Base-by-base conservation (phyloP, 495 filamentous ascomycete genomes). In the Penicillium bovifimosum region DNA sequence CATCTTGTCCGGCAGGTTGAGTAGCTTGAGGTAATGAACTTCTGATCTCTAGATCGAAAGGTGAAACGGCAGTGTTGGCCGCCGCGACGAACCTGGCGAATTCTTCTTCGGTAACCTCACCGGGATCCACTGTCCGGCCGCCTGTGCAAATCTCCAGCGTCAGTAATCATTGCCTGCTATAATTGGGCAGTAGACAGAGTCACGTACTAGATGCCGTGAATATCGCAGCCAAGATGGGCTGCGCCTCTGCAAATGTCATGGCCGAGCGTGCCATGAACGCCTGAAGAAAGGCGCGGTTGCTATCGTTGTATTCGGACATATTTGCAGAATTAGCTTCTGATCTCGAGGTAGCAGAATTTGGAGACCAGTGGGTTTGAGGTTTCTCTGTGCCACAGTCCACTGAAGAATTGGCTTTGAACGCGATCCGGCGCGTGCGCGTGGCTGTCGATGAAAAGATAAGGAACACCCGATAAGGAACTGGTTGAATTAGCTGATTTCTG, bases 221-320 rank as follows among this genome's bases (percentile, higher is more conserved):
- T 47, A 98, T 93, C 13, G 81, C 81, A 2, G 90, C 88, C 2
- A 97, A 74, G 9, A 96, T 66, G 0, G 81, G 81, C 52, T 85
- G 80, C 5, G 84, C 83, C 50, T 95, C 84, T 29, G 78, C 69
- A 55, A 88, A 84, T 6, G 87, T 96, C 65, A 96, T 72, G 18
- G 81, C 80, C 7, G 85, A 84, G 14, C 84, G 83, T 3, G 86
- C 82, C 65, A 96, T 80, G 62, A 98, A 87, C 54, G 86, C 88
- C 73, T 98, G 93, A 1, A 96, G 72, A 62, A 98, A 96, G n/a
- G 92, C 91, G 40, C 90, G 87, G 66, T 96, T 88, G 59, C 77
- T 76, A 62, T 96, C 80, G 65, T 83, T 71, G 58, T 79, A 80
- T 44, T 53, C 60, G 11, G 58, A 66, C 39, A 61, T 59, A 14